These are phyloP conservation scores for Eucalyptus curtisii DNA, from an alignment of 345 rosid species.

Conservation along the genomic window DNA sequence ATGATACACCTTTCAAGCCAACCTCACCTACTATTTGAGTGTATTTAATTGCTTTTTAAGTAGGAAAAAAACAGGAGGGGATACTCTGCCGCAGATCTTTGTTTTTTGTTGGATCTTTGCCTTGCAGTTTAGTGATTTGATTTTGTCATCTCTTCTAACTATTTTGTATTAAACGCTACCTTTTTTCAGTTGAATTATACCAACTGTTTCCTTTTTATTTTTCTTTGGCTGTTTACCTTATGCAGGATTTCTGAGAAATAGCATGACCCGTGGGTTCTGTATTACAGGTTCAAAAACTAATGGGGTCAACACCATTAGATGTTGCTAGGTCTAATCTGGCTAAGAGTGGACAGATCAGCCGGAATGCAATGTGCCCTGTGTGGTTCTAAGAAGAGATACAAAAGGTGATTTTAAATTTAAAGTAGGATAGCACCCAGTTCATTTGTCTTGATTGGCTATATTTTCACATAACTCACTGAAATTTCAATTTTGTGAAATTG, in stretches of 20 bases:
- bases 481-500: neutral
- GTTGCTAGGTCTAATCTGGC: conserved; percentile 80
- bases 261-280: neutral
- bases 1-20: neutral
- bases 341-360: conserved; percentile 86
- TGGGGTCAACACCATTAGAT: conserved; percentile 85
- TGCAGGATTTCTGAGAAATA: neutral
- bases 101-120: neutral
- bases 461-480: neutral
- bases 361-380: conserved; percentile 91
- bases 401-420: conserved; percentile 30
- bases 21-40: neutral
- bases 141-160: neutral
- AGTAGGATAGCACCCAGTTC: neutral
- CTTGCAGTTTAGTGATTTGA: neutral
- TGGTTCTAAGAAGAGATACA: conserved; percentile 94
- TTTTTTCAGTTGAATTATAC: neutral
- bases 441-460: neutral
- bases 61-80: neutral
- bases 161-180: neutral
- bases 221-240: neutral
- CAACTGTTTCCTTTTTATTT: neutral
- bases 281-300: conserved; percentile 69
- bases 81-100: neutral
- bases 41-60: neutral